Evolutionary conservation across 495 filamentous ascomycete species (phyloP), one percentile per base, ranked within the genome.

Genomic region (Trichoderma virens): DNA sequence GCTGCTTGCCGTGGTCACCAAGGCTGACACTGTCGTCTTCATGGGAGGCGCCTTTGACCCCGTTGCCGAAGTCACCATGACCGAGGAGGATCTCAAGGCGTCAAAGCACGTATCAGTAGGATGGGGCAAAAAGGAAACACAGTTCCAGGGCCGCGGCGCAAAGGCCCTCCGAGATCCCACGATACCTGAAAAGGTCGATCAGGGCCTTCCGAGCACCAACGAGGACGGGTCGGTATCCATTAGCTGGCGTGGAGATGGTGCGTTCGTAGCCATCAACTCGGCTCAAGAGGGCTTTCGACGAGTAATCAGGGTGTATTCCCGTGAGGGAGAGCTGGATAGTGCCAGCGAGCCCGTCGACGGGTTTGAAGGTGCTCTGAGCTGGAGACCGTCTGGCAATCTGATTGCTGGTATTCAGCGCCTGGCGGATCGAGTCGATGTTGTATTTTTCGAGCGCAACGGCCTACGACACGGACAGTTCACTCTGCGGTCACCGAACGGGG

Each of bases 51-150:
- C 87, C 47, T 96, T 97, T 68, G 93, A 98, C 70, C 87, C 87
- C 69, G 83, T 95, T 62, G 81, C 86, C 7, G 87, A 90, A 69
- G 81, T 90, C 65, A 80, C 80, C 14, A 86, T 97, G 67, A 82
- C 83, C 4, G 69, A 77, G 4, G 88, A 91, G 28, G 94, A 98
- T 74, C 78, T 97, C 63, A 87, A 92, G 70, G 83, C 85, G 1
- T 98, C 94, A 1, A 91, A 90, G 72, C 94, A 98, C 83, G 94
- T 98, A 51, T 96, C 92, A 23, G 94, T 98, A 27, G 94, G 94
- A 62, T 98, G 94, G 94, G 94, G 94, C 66, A 98, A 98, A 79
- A 87, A 88, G 71, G 94, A 98, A 75, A 98, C 94, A 6, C 94
- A 98, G 75, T 98, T 98, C 70, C 89, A 96, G 71, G 94, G 94